Percentiles rank a stretch among this genome's conserved stretches.
Evolutionary conservation across 352 stramenopile genomes (phyloP).

Genomic region (Phytophthora citrophthora): DNA sequence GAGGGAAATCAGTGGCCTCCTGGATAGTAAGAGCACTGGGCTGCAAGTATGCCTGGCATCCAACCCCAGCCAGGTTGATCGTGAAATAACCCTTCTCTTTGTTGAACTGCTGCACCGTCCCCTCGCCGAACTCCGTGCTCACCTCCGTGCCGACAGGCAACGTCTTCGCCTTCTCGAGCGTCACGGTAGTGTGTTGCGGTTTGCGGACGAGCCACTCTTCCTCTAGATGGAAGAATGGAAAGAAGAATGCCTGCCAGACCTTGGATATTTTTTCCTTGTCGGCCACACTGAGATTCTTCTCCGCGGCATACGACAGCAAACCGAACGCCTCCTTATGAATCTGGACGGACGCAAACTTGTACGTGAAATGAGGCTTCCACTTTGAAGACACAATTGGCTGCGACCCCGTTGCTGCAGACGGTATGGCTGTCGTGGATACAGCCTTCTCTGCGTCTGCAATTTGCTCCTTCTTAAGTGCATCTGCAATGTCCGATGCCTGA

Average conservation of each 20-base stretch:
- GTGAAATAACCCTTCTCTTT: slow-evolving; percentile 61
- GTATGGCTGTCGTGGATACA: slow-evolving; percentile 7
- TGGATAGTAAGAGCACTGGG: slow-evolving; percentile 78
- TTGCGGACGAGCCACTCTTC: slow-evolving; percentile 86
- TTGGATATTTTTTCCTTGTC: slow-evolving; percentile 90
- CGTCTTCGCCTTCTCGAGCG: slow-evolving; percentile 67
- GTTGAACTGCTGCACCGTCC: slow-evolving; percentile 83
- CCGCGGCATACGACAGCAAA: slow-evolving; percentile 77
- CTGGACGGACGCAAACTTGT: slow-evolving; percentile 73
- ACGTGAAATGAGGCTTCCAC: slow-evolving; percentile 81
- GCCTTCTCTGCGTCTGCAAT: slow-evolving; percentile 11
- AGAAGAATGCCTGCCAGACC: slow-evolving; percentile 86
- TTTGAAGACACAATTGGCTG: slow-evolving; percentile 11
- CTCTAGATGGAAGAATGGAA: slow-evolving; percentile 84
- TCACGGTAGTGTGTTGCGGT: slow-evolving; percentile 70
- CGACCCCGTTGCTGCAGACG: slow-evolving; percentile 1
- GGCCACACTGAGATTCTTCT: slow-evolving; percentile 81
- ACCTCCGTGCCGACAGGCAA: slow-evolving; percentile 76
- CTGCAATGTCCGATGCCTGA: slow-evolving; percentile 61
- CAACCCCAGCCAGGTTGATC: slow-evolving; percentile 68
- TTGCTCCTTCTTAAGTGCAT: slow-evolving; percentile 72
- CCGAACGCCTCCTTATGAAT: slow-evolving; percentile 89
- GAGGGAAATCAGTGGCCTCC: slow-evolving; percentile 76
- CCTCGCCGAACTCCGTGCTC: slow-evolving; percentile 82
- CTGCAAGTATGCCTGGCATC: slow-evolving; percentile 75